Conservation (phyloP, 192 early-diverging fungal species). For the Rhizoclosmatium globosum region DNA sequence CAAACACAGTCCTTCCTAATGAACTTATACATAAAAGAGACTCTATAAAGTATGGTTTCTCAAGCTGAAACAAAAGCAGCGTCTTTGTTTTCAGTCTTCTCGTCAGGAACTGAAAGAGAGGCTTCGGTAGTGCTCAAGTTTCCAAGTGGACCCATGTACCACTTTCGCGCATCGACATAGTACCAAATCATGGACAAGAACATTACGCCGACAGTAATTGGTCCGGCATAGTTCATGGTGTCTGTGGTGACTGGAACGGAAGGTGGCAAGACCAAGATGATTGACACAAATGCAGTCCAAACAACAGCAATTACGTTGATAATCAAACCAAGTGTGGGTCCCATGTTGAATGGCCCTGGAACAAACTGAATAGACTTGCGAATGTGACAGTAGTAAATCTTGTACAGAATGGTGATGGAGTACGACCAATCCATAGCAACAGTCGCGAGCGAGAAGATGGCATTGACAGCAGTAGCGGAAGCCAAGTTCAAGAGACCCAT, state of each 20-base stretch:
- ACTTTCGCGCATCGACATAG: constrained; percentile 21
- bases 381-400: constrained; percentile 35
- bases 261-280: constrained; percentile 13
- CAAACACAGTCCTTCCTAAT: neutral
- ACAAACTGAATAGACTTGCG: neutral
- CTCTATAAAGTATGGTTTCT: neutral
- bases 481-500: constrained; percentile 29
- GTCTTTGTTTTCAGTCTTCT: neutral
- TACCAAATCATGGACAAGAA: constrained; percentile 30
- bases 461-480: constrained; percentile 38
- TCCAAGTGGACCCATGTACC: constrained; percentile 20
- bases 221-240: constrained; percentile 20
- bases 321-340: neutral
- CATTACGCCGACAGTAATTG: constrained; percentile 29
- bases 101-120: neutral
- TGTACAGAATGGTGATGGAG: constrained; percentile 24
- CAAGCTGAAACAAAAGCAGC: neutral
- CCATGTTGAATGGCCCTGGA: constrained; percentile 30
- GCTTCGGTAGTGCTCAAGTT: neutral
- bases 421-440: constrained; percentile 41
- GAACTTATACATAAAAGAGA: neutral
- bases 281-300: constrained; percentile 22
- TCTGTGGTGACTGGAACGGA: neutral
- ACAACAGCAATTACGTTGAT: constrained; percentile 28
- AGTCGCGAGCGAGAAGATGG: constrained; percentile 52